Evolutionary conservation across 75 land plant species (phyloP).

Genomic region (Pinus albicaulis): DNA sequence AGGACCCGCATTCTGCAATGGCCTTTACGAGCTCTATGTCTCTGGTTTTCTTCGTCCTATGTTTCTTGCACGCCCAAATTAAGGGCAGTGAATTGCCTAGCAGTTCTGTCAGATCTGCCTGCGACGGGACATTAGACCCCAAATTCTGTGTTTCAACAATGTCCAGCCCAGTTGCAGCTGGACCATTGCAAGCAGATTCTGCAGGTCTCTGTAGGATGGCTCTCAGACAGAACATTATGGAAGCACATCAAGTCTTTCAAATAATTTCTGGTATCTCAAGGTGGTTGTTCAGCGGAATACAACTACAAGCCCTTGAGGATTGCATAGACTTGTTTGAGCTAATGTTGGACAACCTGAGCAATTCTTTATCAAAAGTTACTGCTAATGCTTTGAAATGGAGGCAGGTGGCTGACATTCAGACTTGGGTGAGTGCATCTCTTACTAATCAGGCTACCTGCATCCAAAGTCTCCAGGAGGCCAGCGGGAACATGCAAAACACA

Average conservation of each 20-base stretch:
- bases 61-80: no score
- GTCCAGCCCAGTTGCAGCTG: background rate
- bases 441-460: conserved; percentile 70
- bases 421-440: conserved; percentile 48
- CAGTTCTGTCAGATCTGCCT: no score
- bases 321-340: conserved; percentile 48
- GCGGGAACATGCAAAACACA: conserved; percentile 4
- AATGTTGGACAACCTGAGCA: conserved; percentile 30
- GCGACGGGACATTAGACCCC: no score
- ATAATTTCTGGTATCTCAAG: background rate
- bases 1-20: background rate
- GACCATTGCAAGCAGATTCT: conserved; percentile 3
- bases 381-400: conserved; percentile 2
- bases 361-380: conserved; percentile 19
- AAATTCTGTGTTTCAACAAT: background rate
- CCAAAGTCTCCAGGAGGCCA: conserved; percentile 41
- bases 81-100: no score
- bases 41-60: background rate
- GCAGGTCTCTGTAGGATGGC: background rate
- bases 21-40: background rate
- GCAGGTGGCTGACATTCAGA: background rate
- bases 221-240: background rate
- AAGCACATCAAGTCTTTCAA: background rate
- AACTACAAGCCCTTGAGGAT: conserved; percentile 40
- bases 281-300: background rate